Evolutionary conservation across 2,329 filamentous ascomycete genomes (phyloP).

Genomic region (Pseudodiploospora longispora): DNA sequence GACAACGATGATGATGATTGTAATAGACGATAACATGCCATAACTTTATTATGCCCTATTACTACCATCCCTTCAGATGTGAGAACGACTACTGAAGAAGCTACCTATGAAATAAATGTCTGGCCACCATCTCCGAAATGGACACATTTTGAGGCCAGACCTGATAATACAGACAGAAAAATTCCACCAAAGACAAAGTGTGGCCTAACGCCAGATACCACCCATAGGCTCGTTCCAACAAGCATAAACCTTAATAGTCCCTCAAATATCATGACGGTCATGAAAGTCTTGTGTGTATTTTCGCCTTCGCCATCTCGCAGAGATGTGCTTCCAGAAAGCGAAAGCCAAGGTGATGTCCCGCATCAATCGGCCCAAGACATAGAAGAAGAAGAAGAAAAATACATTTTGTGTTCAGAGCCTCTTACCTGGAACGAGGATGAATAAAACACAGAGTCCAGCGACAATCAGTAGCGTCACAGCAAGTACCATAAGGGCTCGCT

Average conservation of each 20-base stretch:
- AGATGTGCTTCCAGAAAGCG: background rate
- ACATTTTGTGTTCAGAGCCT: slow-evolving; percentile 44
- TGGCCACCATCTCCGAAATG: slow-evolving; percentile 15
- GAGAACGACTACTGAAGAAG: background rate
- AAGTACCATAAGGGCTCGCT: slow-evolving; percentile 75
- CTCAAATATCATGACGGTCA: slow-evolving; percentile 21
- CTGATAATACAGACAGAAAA: slow-evolving; percentile 15
- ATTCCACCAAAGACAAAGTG: slow-evolving; percentile 8
- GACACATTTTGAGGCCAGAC: slow-evolving; percentile 7
- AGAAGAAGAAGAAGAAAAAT: background rate
- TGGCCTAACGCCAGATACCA: slow-evolving; percentile 14
- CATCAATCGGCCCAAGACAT: background rate
- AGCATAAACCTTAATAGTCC: slow-evolving; percentile 1
- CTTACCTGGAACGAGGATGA: slow-evolving; percentile 91
- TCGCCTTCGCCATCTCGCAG: slow-evolving; percentile 4
- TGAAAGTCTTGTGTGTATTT: slow-evolving; percentile 11
- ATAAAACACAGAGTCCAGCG: slow-evolving; percentile 76
- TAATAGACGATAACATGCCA: slow-evolving; percentile 19
- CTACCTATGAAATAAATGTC: slow-evolving; percentile 4
- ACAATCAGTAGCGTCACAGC: slow-evolving; percentile 68
- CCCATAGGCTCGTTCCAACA: background rate
- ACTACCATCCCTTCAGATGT: slow-evolving; percentile 7
- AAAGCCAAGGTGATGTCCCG: slow-evolving; percentile 5
- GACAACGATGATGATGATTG: slow-evolving; percentile 12
- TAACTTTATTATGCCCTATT: slow-evolving; percentile 7